Evolutionary conservation across 2,329 filamentous ascomycete species (phyloP).

Genomic region (Colletotrichum cordylinicola): DNA sequence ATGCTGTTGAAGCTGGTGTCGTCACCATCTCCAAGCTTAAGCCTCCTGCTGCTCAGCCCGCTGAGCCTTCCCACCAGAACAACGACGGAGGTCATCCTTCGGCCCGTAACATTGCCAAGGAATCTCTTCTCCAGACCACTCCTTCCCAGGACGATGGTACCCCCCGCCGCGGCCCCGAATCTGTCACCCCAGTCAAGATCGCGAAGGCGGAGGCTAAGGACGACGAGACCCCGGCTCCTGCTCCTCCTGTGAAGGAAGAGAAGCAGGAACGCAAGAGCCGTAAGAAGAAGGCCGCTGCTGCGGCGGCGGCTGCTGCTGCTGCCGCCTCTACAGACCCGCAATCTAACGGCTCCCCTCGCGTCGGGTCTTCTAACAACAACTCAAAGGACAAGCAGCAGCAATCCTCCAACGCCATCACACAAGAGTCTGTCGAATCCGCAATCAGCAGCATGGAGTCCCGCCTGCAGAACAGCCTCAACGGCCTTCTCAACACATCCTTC

Average conservation of each 20-base stretch:
- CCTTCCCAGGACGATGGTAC: conserved; percentile 34
- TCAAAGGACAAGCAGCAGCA: conserved; percentile 33
- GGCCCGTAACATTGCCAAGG: conserved; percentile 37
- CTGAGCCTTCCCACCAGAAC: conserved; percentile 46
- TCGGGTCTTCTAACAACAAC: conserved; percentile 30
- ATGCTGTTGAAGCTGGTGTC: conserved; percentile 76
- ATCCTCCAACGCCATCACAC: conserved; percentile 34
- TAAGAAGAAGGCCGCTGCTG: conserved; percentile 71
- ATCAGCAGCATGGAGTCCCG: conserved; percentile 58
- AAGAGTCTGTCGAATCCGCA: conserved; percentile 59
- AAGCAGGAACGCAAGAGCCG: conserved; percentile 66
- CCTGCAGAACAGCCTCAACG: conserved; percentile 53
- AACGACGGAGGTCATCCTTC: conserved; percentile 32
- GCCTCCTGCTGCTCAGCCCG: conserved; percentile 50
- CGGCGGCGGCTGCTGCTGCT: conserved; percentile 43
- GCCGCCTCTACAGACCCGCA: conserved; percentile 49
- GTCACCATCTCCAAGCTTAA: conserved; percentile 78
- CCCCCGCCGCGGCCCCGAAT: conserved; percentile 36
- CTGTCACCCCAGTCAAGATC: conserved; percentile 39
- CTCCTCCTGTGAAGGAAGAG: conserved; percentile 44
- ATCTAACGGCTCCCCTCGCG: conserved; percentile 45
- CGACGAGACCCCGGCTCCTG: conserved; percentile 46
- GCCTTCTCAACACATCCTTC: conserved; percentile 61
- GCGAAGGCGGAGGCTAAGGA: conserved; percentile 54
- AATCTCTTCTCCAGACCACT: conserved; percentile 33